Evolutionary conservation across 2,329 filamentous ascomycete genomes (phyloP), one percentile per base, ranked within the genome.

Genomic region (Monilinia laxa): DNA sequence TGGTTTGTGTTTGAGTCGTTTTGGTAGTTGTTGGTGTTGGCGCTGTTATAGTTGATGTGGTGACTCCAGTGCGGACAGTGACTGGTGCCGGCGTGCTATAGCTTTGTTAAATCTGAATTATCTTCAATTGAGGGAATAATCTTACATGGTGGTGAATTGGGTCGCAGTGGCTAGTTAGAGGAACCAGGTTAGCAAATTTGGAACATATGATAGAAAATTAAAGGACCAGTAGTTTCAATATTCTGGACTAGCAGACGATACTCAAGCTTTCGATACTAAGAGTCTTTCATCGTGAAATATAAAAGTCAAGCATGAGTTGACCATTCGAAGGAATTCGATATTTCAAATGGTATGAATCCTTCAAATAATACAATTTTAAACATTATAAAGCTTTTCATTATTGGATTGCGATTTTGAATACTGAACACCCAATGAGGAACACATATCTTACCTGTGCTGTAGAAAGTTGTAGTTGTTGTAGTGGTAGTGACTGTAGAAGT

Each of bases 21-120:
- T 42, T 51, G 14, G 64, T 65, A 7, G 14, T 38, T 25, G 64
- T 65, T 23, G 56, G 64, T 12, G 64, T 65, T 47, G 64, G 64
- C 6, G 56, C 55, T 20, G 64, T 65, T 18, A 62, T 45, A 5
- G 64, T 53, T 7, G 52, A 28, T n/a, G 64, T 65, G 20, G 56
- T 65, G 35, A 65, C 2, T 14, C 64, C 64, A 16, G 20, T 62
- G 14, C 20, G 35, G 5, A 65, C 40, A 4, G 64, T 65, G 10
- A 65, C 49, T 62, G 49, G 64, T 31, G 56, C 47, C 5, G 64
- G 64, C 10, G 64, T 65, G 16, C 64, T 65, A 20, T 62, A 38
- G 25, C 12, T 18, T 62, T 23, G 47, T 54, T 38, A 31, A 35
- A 45, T n/a, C 23, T 35, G 18, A 10, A 20, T 38, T 4, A 25